Evolutionary conservation across 2,329 filamentous ascomycete genomes (phyloP).

Genomic region (Fusarium aywerte): DNA sequence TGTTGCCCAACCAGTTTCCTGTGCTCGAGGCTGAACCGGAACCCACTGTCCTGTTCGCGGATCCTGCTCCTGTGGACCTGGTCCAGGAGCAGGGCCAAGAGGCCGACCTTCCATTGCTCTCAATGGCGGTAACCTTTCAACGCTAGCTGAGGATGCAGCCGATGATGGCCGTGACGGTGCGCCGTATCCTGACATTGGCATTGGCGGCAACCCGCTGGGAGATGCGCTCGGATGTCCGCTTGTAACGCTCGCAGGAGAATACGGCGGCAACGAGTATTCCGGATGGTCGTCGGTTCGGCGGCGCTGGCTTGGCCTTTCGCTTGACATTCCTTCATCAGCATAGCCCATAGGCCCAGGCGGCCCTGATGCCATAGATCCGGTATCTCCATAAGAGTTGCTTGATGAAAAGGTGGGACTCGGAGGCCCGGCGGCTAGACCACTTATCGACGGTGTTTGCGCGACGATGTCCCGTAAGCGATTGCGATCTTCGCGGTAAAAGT

Average conservation of each 20-base stretch:
- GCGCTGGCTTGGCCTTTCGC: slow-evolving; percentile 59
- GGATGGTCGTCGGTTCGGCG: slow-evolving; percentile 61
- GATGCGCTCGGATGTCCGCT: slow-evolving; percentile 47
- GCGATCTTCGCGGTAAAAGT: slow-evolving; percentile 79
- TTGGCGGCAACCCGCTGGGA: slow-evolving; percentile 55
- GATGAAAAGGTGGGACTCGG: slow-evolving; percentile 60
- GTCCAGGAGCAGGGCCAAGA: slow-evolving; percentile 42
- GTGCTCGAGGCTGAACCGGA: slow-evolving; percentile 46
- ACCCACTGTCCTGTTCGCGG: slow-evolving; percentile 53
- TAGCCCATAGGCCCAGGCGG: slow-evolving; percentile 49
- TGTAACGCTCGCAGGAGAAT: slow-evolving; percentile 46
- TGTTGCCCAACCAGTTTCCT: slow-evolving; percentile 54
- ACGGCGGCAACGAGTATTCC: slow-evolving; percentile 55
- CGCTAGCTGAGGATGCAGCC: slow-evolving; percentile 51
- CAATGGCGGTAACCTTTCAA: slow-evolving; percentile 61
- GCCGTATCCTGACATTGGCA: slow-evolving; percentile 54
- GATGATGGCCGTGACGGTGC: slow-evolving; percentile 53
- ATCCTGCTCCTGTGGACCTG: slow-evolving; percentile 50
- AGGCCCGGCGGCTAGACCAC: slow-evolving; percentile 63
- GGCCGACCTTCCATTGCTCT: slow-evolving; percentile 56
- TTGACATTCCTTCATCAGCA: slow-evolving; percentile 56
- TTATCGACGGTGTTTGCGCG: slow-evolving; percentile 66
- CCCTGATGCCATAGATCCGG: slow-evolving; percentile 50
- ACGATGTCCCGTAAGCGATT: slow-evolving; percentile 77
- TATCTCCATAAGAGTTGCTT: slow-evolving; percentile 52